Evolutionary conservation across 177 flowering plant species (phyloP).

Genomic region (Telopea speciosissima): DNA sequence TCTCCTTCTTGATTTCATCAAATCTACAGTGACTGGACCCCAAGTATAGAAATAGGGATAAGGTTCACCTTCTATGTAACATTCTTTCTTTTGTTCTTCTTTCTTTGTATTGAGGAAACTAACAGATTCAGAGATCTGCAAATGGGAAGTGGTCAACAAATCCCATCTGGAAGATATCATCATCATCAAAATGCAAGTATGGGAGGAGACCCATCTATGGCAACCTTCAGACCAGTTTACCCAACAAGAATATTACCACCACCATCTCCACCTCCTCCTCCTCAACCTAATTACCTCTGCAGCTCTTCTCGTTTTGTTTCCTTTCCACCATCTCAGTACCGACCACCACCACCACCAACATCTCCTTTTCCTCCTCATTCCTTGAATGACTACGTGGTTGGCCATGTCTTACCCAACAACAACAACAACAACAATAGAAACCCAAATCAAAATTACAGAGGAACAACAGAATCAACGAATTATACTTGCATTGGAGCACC

Average conservation of each 20-base stretch:
- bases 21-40: background rate
- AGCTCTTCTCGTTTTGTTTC: constrained; percentile 35
- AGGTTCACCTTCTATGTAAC: no score
- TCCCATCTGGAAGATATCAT: constrained; percentile 37
- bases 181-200: constrained; percentile 28
- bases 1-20: background rate
- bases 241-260: constrained; percentile 41
- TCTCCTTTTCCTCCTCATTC: constrained; percentile 26
- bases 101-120: background rate
- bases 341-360: background rate
- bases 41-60: background rate
- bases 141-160: constrained; percentile 28
- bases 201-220: constrained; percentile 54
- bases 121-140: constrained; percentile 17
- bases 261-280: constrained; percentile 30
- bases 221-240: constrained; percentile 48
- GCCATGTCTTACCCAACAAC: constrained; percentile 37
- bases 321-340: constrained; percentile 36
- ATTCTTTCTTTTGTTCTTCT: background rate
- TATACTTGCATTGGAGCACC: constrained; percentile 85
- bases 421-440: background rate
- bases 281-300: constrained; percentile 34
- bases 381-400: constrained; percentile 42
- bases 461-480: constrained; percentile 14
- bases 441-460: constrained; percentile 1